These are phyloP conservation scores for Solanum virginianum DNA, from an alignment of 257 asterid genomes.

Conservation along the genomic window DNA sequence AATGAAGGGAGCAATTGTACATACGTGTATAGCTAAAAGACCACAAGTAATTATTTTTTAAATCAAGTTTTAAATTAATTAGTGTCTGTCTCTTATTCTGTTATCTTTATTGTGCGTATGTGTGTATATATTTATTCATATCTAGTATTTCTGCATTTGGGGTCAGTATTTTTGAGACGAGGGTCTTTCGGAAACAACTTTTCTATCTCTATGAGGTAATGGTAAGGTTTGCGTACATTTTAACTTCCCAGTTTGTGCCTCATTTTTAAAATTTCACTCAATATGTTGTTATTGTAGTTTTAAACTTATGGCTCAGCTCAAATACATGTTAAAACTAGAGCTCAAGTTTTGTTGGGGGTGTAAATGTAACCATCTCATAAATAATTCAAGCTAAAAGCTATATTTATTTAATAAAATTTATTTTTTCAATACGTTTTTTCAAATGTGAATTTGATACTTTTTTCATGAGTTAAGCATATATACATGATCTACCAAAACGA, in stretches of 20 bases:
- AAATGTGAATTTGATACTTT: fast-evolving
- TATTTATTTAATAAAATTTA: neutral
- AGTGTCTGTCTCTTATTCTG: no score
- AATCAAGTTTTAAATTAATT: neutral
- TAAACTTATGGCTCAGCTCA: neutral
- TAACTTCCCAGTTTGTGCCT: no score
- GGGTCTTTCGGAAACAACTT: no score
- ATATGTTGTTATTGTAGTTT: no score
- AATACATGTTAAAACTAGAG: neutral
- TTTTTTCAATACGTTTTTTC: neutral
- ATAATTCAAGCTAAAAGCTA: neutral
- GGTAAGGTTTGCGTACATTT: no score
- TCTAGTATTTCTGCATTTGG: no score
- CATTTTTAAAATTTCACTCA: no score
- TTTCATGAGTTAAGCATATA: neutral
- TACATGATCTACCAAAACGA: neutral
- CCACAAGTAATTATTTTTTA: neutral
- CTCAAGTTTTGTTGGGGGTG: neutral
- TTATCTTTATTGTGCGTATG: no score
- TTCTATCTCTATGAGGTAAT: no score
- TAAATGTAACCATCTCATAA: neutral
- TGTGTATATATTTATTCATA: no score
- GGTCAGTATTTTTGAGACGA: no score
- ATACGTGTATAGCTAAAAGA: neutral
- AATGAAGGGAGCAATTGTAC: neutral